Evolutionary conservation across 371 early-diverging fungal species (phyloP).

Genomic region (Syncephalastrum racemosum): DNA sequence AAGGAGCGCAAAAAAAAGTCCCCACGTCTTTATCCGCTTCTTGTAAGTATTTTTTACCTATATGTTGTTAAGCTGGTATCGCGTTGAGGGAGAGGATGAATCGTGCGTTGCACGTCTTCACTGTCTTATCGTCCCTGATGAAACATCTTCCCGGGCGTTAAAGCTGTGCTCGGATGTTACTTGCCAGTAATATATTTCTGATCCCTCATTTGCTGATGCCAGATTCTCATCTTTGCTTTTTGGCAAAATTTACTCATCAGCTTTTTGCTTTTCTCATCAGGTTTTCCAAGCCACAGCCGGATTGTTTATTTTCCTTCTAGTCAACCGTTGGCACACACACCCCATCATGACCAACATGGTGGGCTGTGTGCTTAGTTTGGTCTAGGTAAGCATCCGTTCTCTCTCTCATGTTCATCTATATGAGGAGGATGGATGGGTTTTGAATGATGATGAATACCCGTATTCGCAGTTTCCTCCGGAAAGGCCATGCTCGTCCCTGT

Average conservation of each 20-base stretch:
- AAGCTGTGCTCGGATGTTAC: constrained; percentile 33
- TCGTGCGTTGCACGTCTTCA: constrained; percentile 18
- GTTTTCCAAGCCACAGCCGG: background rate
- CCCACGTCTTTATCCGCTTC: no score
- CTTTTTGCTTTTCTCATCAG: no score
- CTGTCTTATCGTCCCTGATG: constrained; percentile 37
- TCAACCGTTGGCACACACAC: no score
- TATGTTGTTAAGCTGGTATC: no score
- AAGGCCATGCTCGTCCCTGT: constrained; percentile 4
- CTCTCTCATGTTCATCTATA: background rate
- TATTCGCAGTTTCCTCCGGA: constrained; percentile 40
- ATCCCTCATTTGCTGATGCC: constrained; percentile 9
- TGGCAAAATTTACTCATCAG: no score
- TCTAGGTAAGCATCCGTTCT: constrained; percentile 16
- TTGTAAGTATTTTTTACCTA: no score
- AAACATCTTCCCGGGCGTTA: constrained; percentile 26
- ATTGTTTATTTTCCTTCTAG: constrained; percentile 1
- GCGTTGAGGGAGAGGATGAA: constrained; percentile 21
- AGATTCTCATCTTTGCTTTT: no score
- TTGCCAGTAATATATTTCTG: constrained; percentile 33
- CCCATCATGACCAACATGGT: no score
- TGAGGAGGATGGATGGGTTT: constrained; percentile 4
- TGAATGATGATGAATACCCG: constrained; percentile 30
- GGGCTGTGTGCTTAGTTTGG: background rate
- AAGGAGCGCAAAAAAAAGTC: no score